Percentiles rank a stretch among this genome's conserved stretches.
Evolutionary conservation across 176 grass and related monocot species (phyloP).

Genomic region (Oryza nivara): DNA sequence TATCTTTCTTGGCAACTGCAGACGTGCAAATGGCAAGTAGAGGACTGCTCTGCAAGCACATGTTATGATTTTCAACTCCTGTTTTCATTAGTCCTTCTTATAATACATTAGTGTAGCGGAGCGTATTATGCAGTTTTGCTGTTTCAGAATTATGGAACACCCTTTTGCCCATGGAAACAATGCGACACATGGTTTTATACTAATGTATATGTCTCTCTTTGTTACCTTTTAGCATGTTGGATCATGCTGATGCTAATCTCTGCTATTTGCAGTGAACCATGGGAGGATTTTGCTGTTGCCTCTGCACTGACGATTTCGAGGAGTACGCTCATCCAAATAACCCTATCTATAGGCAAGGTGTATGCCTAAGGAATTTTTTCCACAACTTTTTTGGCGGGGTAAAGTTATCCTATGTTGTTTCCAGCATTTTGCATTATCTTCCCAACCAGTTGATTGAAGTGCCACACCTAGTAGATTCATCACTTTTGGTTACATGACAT

Average conservation of each 20-base stretch:
- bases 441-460: neutral
- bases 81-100: neutral
- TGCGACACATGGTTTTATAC: neutral
- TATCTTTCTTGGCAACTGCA: neutral
- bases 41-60: neutral
- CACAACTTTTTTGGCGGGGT: conserved; percentile 83
- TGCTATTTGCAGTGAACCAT: conserved; percentile 49
- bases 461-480: conserved; percentile 3
- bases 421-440: conserved; percentile 1
- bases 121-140: too few species aligned
- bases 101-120: neutral
- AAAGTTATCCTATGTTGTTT: conserved; percentile 37
- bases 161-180: neutral
- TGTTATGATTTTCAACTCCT: neutral
- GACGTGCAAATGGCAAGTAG: too few species aligned
- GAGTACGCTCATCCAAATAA: conserved; percentile 80
- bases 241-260: neutral
- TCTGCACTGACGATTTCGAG: conserved; percentile 72
- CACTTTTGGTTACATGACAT: conserved; percentile 17
- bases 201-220: neutral
- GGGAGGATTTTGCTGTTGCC: conserved; percentile 84
- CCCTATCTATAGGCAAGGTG: conserved; percentile 71
- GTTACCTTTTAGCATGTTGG: neutral
- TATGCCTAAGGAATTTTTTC: conserved; percentile 73
- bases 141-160: neutral